Percentiles rank a stretch among this genome's conserved stretches.
phyloP scores from a whole-genome alignment of 116 monocot species.

The Iris pallida region DNA sequence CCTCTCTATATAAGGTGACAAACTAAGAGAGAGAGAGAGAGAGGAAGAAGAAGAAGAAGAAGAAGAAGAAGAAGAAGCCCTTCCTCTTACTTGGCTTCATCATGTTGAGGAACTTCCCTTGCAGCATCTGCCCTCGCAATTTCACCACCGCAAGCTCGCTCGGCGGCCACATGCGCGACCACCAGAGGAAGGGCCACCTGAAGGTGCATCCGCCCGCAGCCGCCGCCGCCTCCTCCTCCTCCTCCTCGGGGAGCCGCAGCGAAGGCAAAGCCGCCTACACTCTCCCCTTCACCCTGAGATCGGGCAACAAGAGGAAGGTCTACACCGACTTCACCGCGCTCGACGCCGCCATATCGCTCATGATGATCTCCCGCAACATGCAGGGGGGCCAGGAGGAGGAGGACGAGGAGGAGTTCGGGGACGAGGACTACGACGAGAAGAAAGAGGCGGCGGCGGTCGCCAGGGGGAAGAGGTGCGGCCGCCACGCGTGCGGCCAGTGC shows the following conservation, averaged over 20 bases:
- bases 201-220: neutral
- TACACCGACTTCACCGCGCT: conserved; percentile 9
- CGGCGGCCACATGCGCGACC: conserved; percentile 24
- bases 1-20: too few species aligned
- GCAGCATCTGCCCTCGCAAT: conserved; percentile 17
- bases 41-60: too few species aligned
- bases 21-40: too few species aligned
- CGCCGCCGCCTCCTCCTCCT: neutral
- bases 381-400: conserved; percentile 10
- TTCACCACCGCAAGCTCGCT: conserved; percentile 18
- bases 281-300: too few species aligned
- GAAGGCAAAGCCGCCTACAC: conserved; percentile 6
- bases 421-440: neutral
- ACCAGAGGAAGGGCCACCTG: neutral
- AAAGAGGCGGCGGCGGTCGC: neutral
- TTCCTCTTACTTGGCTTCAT: neutral
- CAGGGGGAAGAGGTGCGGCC: conserved; percentile 1
- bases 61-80: too few species aligned
- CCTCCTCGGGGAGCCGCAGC: conserved; percentile 18
- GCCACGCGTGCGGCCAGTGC: conserved; percentile 28
- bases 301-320: conserved; percentile 3
- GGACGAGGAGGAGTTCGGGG: neutral
- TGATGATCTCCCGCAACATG: conserved; percentile 27
- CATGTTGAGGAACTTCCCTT: conserved; percentile 6
- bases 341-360: conserved; percentile 13